Base-by-base conservation (phyloP, 1,284 basidiomycete genomes). In the Boletus calvinii region DNA sequence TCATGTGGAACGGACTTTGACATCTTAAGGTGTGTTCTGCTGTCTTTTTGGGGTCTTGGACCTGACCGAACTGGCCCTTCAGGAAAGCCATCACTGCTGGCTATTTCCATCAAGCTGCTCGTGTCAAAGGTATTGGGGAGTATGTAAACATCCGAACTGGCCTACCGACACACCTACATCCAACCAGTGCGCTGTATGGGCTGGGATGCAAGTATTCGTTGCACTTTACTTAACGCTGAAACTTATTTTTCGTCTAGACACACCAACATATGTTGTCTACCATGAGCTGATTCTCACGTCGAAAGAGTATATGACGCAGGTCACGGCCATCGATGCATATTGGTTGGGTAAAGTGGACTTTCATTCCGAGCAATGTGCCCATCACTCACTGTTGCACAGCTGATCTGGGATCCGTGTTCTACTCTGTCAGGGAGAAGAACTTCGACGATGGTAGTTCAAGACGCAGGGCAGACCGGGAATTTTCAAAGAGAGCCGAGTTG, bases 91-190 rank as follows among this genome's bases (percentile, higher is more conserved):
- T 99, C 63, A 89, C 94, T 41, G 92, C 95, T 13, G 97, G 96
- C 22, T 99, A 98, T 75, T 99, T 99, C 81, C 97, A 99, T 71
- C 97, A 99, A 72, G 95, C 97, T 1, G 96, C 96, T 9, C 79
- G 94, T 58, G 95, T 97, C 37, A 99, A 98, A 75, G 96, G 96
- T 67, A 97, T 99, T 56, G 97, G 96, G 57, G 97, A 99, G 72
- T 99, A 98, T 70, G 92, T 96, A 55, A 98, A 99, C 70, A 92
- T 96, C 61, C 82, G 97, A 39, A 95, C 96, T n/a, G 97, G 94
- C 18, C 71, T 93, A 42, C 91, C 91, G 5, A 94, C 93, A 44
- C 91, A 94, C 68, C 74, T 99, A 41, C 97, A 99, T 69, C 97
- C 97, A 0, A 99, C 97, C 0, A 94, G 91, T 63, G 95, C 97